Evolutionary conservation across 164 flowering plant genomes (phyloP).

Genomic region (Brasenia schreberi): DNA sequence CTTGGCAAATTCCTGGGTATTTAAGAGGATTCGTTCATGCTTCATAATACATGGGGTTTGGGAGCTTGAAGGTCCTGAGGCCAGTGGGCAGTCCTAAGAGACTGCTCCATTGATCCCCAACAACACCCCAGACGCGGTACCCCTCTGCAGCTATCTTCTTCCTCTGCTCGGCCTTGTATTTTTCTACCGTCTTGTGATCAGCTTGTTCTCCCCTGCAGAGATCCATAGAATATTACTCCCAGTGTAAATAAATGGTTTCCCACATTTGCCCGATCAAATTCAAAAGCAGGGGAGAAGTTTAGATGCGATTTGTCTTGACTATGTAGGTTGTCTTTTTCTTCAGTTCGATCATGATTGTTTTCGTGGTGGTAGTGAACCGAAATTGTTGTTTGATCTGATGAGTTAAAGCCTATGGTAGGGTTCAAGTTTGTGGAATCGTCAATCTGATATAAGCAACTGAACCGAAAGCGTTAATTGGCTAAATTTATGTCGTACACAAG

Average conservation of each 20-base stretch:
- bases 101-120: conserved; percentile 78
- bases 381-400: too few species aligned
- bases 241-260: too few species aligned
- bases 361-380: too few species aligned
- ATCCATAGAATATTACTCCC: background rate
- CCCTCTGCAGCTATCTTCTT: conserved; percentile 28
- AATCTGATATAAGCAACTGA: too few species aligned
- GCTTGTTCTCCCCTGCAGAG: conserved; percentile 33
- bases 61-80: conserved; percentile 61
- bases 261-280: too few species aligned
- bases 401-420: too few species aligned
- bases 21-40: conserved; percentile 10
- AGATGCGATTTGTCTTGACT: too few species aligned
- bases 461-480: too few species aligned
- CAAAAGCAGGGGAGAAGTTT: too few species aligned
- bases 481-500: background rate
- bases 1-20: background rate
- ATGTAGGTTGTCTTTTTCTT: too few species aligned
- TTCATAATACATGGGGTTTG: conserved; percentile 50
- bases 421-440: too few species aligned
- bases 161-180: conserved; percentile 48
- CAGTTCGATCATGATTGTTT: too few species aligned
- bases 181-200: conserved; percentile 21
- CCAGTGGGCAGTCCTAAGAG: conserved; percentile 36
- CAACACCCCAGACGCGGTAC: conserved; percentile 54